Evolutionary conservation across 176 grass and related monocot species (phyloP).

Genomic region (Tillandsia fasciculata): DNA sequence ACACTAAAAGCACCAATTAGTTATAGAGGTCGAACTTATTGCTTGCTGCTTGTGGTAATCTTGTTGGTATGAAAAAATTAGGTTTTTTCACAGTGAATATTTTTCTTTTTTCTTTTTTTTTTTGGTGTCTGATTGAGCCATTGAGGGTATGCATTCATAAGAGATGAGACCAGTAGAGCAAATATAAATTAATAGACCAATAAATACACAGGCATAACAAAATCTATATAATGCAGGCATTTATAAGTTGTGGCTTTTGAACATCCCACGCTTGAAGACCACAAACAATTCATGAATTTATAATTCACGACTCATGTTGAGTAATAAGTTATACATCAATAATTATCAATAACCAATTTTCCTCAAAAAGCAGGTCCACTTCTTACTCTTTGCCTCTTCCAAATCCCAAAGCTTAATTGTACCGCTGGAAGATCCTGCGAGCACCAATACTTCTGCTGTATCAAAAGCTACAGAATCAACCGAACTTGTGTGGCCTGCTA

Average conservation of each 20-base stretch:
- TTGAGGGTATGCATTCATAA: no score
- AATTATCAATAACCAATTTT: not conserved
- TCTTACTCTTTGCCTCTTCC: slow-evolving; percentile 88
- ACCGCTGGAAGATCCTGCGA: slow-evolving; percentile 83
- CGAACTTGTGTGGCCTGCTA: slow-evolving; percentile 68
- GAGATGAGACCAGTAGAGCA: no score
- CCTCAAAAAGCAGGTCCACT: not conserved
- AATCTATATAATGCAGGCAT: not conserved
- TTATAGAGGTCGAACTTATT: no score
- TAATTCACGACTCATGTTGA: not conserved
- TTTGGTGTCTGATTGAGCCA: no score
- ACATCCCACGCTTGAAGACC: not conserved
- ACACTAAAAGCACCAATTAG: no score
- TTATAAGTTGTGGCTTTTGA: not conserved
- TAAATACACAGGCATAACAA: no score
- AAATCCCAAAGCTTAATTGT: slow-evolving; percentile 95
- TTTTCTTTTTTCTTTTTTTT: no score
- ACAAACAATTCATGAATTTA: not conserved
- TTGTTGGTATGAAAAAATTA: no score
- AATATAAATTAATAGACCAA: no score
- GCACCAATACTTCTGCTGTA: slow-evolving; percentile 81
- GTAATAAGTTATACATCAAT: not conserved
- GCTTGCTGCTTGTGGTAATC: no score
- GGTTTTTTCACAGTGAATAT: no score
- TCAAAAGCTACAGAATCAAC: slow-evolving; percentile 87